These are phyloP conservation scores for Yamagishiella unicocca DNA, from an alignment of 139 green algal species.

Conservation along the genomic window DNA sequence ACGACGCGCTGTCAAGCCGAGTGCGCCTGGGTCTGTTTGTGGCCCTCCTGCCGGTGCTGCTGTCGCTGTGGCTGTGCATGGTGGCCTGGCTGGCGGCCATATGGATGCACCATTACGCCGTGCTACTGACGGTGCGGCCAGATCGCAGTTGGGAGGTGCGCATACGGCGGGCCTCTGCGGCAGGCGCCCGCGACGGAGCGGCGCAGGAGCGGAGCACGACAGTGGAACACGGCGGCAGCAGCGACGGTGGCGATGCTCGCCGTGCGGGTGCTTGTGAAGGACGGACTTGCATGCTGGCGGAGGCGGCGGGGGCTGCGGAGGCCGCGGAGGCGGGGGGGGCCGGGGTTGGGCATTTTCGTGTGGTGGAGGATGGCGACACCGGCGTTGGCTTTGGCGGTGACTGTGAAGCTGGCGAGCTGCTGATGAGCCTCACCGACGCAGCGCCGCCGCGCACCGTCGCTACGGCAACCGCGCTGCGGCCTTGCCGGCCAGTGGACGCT, in stretches of 20 bases:
- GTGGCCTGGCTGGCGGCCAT: constrained; percentile 34
- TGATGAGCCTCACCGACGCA: not conserved
- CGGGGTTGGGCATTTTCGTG: too few relatives aligned
- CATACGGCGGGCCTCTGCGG: not conserved
- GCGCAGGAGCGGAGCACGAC: too few relatives aligned
- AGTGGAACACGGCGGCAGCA: too few relatives aligned
- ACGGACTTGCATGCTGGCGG: not conserved
- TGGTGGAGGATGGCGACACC: not conserved
- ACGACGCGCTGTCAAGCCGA: not conserved
- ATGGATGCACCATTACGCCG: constrained; percentile 42
- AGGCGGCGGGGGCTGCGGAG: not conserved
- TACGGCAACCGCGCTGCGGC: not conserved
- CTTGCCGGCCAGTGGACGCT: too few relatives aligned
- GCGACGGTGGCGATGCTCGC: not conserved
- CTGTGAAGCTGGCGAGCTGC: not conserved
- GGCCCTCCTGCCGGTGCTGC: constrained; percentile 48
- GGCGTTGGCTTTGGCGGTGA: not conserved
- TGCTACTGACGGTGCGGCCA: constrained; percentile 33
- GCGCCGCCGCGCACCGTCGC: not conserved
- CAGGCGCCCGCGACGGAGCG: not conserved
- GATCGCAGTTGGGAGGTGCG: constrained; percentile 28
- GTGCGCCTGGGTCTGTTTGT: constrained; percentile 37
- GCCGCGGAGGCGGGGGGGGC: not conserved
- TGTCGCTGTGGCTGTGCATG: constrained; percentile 50
- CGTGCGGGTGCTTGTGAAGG: not conserved